These are phyloP conservation scores for Rubroboletus satanas DNA, from an alignment of 768 basidiomycete species.

Conservation along the genomic window DNA sequence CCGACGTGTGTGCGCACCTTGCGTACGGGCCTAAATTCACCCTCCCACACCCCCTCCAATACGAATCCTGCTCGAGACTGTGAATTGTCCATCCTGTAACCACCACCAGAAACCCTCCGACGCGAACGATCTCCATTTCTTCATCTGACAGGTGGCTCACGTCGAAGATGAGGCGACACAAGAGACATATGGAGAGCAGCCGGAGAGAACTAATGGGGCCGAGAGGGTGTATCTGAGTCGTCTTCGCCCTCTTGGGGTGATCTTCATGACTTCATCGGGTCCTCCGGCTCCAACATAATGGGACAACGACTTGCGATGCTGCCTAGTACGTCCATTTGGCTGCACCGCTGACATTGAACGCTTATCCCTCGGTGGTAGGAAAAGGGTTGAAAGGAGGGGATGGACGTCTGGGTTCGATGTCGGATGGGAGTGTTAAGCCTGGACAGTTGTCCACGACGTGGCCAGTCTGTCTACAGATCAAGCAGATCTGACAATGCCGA, in stretches of 20 bases:
- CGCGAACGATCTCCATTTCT: not conserved
- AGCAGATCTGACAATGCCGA: conserved; percentile 4
- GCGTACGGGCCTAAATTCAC: conserved; percentile 2
- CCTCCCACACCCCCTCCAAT: not conserved
- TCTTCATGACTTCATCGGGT: not conserved
- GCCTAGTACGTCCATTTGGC: not conserved
- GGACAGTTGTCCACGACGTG: conserved; percentile 4
- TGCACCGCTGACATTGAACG: conserved; percentile 2
- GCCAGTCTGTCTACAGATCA: conserved; percentile 7
- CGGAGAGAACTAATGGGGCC: conserved; percentile 1
- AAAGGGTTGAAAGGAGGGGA: not conserved
- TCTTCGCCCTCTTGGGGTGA: not conserved
- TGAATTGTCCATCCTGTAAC: not conserved
- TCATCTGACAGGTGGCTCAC: not conserved
- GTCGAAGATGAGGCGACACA: conserved; percentile 14
- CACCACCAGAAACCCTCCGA: not conserved
- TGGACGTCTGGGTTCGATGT: not conserved
- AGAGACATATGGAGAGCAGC: conserved; percentile 7
- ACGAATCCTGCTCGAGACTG: not conserved
- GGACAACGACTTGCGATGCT: not conserved
- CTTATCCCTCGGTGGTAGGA: not conserved
- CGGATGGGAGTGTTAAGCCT: not conserved
- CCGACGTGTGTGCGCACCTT: conserved; percentile 7
- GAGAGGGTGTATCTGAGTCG: not conserved
- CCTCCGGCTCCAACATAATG: not conserved